Evolutionary conservation across 2,329 filamentous ascomycete species (phyloP).

Genomic region (Rhytidhysteron rufulum): DNA sequence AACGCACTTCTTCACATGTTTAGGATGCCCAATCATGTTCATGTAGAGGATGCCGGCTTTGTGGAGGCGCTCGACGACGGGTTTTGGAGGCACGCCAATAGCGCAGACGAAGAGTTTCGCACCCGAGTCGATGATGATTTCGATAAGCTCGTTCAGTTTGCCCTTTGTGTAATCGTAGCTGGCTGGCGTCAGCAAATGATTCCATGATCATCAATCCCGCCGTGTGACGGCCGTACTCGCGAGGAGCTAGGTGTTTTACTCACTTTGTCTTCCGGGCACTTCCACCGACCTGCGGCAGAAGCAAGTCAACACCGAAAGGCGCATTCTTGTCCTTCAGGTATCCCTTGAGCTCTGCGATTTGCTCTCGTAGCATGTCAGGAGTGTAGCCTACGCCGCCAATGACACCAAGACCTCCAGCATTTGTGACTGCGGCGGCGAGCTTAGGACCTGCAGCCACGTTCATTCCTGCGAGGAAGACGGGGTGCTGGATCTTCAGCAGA

Average conservation of each 20-base stretch:
- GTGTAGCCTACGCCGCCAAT: constrained; percentile 95
- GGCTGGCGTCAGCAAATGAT: constrained; percentile 10
- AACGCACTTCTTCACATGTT: constrained; percentile 96
- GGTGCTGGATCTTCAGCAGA: constrained; percentile 97
- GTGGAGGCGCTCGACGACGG: constrained; percentile 87
- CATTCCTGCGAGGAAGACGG: constrained; percentile 94
- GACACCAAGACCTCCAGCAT: constrained; percentile 93
- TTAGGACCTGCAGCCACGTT: constrained; percentile 97
- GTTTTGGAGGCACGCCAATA: constrained; percentile 86
- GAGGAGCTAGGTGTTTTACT: constrained; percentile 9
- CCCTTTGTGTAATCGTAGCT: constrained; percentile 99
- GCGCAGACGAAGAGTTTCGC: constrained; percentile 94
- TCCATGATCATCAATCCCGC: constrained; percentile 5
- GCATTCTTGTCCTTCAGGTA: constrained; percentile 86
- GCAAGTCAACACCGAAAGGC: constrained; percentile 89
- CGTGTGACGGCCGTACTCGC: background rate
- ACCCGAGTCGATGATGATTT: constrained; percentile 88
- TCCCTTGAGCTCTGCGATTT: constrained; percentile 90
- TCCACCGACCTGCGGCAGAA: constrained; percentile 92
- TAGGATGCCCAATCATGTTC: constrained; percentile 99
- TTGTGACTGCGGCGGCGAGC: constrained; percentile 93
- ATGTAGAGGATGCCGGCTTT: constrained; percentile 86
- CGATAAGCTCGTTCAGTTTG: constrained; percentile 85
- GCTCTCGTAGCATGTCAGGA: constrained; percentile 92
- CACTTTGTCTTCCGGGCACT: constrained; percentile 93